Evolutionary conservation across 148 eudicot genomes (phyloP), one percentile per base, ranked within the genome.

Genomic region (Amaranthus palmeri): DNA sequence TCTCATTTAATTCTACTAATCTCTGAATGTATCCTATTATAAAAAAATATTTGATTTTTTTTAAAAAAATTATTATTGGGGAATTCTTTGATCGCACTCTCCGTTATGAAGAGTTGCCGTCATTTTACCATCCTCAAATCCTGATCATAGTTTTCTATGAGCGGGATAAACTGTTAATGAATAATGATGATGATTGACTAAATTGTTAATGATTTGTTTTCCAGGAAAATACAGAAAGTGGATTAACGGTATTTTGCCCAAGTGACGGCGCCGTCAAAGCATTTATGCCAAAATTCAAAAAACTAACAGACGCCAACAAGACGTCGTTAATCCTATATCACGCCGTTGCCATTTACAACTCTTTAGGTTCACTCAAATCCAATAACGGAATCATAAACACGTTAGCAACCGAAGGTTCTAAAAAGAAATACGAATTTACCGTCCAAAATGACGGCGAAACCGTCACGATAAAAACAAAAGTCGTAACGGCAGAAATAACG

Each of bases 221-320:
- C 46, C 74, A 75, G 54, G 80, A 85, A 0, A 81, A 77, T 62
- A 71, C 86, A 7, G 90, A 83, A 73, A 85, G 88, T 45, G 97
- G 97, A 2, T 44, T 91, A 14, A 88, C 97, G 2, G 91, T 89
- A 15, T 87, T 91, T 63, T 91, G 97, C 61, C 84, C 82, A 1
- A 71, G 80, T 10, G 97, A 89, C 59, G 78, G 45, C n/a, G 88
- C 79, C 3, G 12, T 91, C 10, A 82, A 75, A 2, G 62, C 74
- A 0, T 88, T 91, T 77, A 81, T 86, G 87, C 92, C 97, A 6
- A 89, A 83, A 61, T 91, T 83, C 83, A 87, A 84, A 61, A 89
- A 89, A 64, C 54, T 91, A 59, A 88, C 93, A 0, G 76, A 68
- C 5, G 81, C 76, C 0, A 86, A 81, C 46, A 81, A 91, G 51